Conservation (phyloP, 2,329 filamentous ascomycete species). For the Leptographium galeiforme region DNA sequence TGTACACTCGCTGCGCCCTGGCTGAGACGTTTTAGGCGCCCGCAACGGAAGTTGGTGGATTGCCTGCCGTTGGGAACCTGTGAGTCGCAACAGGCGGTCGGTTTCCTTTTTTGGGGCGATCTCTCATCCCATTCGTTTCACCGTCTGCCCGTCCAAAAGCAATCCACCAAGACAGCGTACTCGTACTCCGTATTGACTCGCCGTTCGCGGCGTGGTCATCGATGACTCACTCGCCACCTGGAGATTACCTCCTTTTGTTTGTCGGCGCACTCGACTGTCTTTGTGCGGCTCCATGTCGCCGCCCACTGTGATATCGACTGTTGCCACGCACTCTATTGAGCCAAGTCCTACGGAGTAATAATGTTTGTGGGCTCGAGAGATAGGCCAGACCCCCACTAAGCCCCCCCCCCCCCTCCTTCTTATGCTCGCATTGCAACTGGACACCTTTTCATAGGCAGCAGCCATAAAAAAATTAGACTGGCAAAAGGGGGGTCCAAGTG, state of each 20-base stretch:
- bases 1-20: not conserved
- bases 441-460: not conserved
- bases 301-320: not conserved
- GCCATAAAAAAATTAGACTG: not conserved
- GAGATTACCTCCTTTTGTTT: not conserved
- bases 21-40: not conserved
- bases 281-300: not conserved
- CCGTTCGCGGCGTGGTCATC: not conserved
- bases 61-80: not conserved
- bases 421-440: not conserved
- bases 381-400: not conserved
- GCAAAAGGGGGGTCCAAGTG: not conserved
- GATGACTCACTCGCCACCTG: not conserved
- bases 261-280: not conserved
- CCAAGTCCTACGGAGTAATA: no score
- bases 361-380: no score
- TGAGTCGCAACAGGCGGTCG: no score
- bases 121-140: no score
- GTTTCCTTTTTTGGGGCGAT: no score
- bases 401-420: not conserved
- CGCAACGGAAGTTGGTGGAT: not conserved
- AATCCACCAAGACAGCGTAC: no score
- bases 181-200: no score
- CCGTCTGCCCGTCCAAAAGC: no score
- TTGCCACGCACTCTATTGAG: no score